A percentile compares a stretch with the other conserved stretches of the same genome.
phyloP scores from a whole-genome alignment of 2,329 filamentous ascomycete species.

The Exophiala phaeomuriformis region DNA sequence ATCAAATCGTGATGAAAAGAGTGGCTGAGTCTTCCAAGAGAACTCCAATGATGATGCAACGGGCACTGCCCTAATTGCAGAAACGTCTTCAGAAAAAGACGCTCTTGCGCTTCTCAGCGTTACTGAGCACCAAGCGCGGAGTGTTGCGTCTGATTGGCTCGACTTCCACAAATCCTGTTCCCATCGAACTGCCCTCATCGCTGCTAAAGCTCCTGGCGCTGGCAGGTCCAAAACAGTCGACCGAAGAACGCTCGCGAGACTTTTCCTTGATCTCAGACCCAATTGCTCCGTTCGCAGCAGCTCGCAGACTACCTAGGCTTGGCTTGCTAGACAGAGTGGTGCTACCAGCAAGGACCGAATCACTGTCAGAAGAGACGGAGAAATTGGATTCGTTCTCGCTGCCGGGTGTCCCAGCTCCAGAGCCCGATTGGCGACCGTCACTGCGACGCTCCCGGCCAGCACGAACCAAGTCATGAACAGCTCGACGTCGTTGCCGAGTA shows the following conservation, averaged over 20 bases:
- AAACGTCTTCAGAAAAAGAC: slow-evolving; percentile 26
- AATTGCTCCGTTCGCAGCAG: slow-evolving; percentile 74
- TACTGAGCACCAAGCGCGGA: slow-evolving; percentile 79
- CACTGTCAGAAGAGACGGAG: slow-evolving; percentile 65
- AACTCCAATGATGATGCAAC: slow-evolving; percentile 12
- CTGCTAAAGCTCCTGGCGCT: slow-evolving; percentile 60
- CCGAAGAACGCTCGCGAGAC: slow-evolving; percentile 50
- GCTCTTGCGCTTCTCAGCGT: slow-evolving; percentile 83
- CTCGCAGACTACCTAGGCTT: slow-evolving; percentile 67
- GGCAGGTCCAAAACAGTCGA: slow-evolving; percentile 43
- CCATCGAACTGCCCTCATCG: slow-evolving; percentile 50
- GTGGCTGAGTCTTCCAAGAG: slow-evolving; percentile 25
- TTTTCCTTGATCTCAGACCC: slow-evolving; percentile 79
- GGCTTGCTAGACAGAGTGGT: slow-evolving; percentile 72
- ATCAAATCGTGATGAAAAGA: slow-evolving; percentile 26
- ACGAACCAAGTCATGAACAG: slow-evolving; percentile 83
- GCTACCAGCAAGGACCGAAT: slow-evolving; percentile 62
- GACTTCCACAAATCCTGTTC: slow-evolving; percentile 49
- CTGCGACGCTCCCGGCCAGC: slow-evolving; percentile 78
- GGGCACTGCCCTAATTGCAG: slow-evolving; percentile 17
- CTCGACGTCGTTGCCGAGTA: slow-evolving; percentile 81
- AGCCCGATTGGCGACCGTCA: slow-evolving; percentile 51
- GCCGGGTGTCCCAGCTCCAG: slow-evolving; percentile 77
- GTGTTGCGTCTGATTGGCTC: slow-evolving; percentile 65
- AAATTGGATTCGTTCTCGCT: slow-evolving; percentile 70